phyloP scores from a whole-genome alignment of 1,284 basidiomycete genomes.

The Boletellus dicymbophilus region DNA sequence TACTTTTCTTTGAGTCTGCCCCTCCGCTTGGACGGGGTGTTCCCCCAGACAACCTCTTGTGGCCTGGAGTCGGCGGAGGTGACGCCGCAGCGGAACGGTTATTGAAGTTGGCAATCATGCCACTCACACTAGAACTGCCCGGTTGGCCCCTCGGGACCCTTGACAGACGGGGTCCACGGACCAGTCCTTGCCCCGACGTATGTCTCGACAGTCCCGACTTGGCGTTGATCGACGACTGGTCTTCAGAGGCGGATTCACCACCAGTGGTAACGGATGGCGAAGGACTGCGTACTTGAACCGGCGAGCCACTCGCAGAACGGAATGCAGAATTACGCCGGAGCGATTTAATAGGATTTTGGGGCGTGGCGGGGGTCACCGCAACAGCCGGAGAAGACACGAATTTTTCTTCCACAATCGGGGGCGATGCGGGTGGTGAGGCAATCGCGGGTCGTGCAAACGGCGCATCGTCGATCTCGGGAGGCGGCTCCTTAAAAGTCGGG shows the following conservation, averaged over 20 bases:
- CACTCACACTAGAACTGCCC: slow-evolving; percentile 51
- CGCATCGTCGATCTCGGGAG: slow-evolving; percentile 39
- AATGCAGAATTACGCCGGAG: slow-evolving; percentile 33
- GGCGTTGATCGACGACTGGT: slow-evolving; percentile 31
- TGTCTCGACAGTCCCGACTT: slow-evolving; percentile 41
- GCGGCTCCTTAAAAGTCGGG: slow-evolving; percentile 40
- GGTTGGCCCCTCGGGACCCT: slow-evolving; percentile 44
- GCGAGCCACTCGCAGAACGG: slow-evolving; percentile 34
- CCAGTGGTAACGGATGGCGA: slow-evolving; percentile 38
- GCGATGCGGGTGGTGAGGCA: slow-evolving; percentile 32
- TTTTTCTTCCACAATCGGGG: slow-evolving; percentile 32
- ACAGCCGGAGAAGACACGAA: slow-evolving; percentile 33
- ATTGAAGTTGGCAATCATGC: slow-evolving; percentile 58
- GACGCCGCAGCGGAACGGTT: slow-evolving; percentile 42
- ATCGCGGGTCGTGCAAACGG: slow-evolving; percentile 27
- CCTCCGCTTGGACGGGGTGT: slow-evolving; percentile 31
- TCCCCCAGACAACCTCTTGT: slow-evolving; percentile 48
- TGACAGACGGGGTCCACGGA: slow-evolving; percentile 55
- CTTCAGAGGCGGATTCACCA: slow-evolving; percentile 36
- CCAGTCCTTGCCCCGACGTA: slow-evolving; percentile 45
- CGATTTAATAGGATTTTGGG: slow-evolving; percentile 40
- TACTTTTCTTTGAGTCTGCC: slow-evolving; percentile 35
- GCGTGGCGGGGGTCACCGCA: slow-evolving; percentile 48
- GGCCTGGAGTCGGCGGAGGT: slow-evolving; percentile 39
- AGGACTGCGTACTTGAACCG: slow-evolving; percentile 41